These are phyloP conservation scores for Fusarium nanum DNA, from an alignment of 2,329 filamentous ascomycete species.

Conservation along the genomic window DNA sequence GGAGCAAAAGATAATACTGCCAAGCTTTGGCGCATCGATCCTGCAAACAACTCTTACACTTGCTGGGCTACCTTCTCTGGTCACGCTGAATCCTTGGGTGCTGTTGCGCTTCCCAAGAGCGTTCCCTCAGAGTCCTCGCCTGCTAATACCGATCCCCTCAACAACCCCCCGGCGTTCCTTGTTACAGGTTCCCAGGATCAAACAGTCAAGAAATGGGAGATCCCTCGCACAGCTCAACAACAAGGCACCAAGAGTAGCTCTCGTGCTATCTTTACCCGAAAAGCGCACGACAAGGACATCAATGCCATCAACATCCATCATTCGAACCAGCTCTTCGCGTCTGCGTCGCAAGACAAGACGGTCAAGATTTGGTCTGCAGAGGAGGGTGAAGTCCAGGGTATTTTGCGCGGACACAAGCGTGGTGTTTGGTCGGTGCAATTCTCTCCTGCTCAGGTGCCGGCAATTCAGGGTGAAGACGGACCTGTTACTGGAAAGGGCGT, in stretches of 20 bases:
- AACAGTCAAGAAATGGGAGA: conserved; percentile 94
- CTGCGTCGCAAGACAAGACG: conserved; percentile 94
- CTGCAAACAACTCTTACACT: conserved; percentile 76
- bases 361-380: conserved; percentile 96
- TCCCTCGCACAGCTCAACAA: conserved; percentile 66
- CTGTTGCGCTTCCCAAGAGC: conserved; percentile 82
- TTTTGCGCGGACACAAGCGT: conserved; percentile 90
- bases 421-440: conserved; percentile 98
- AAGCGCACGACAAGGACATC: conserved; percentile 98
- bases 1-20: conserved; percentile 98
- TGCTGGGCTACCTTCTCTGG: conserved; percentile 88
- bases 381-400: conserved; percentile 89
- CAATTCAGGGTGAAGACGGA: conserved; percentile 77
- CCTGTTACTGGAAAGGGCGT: conserved; percentile 82
- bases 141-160: conserved; percentile 78
- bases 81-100: conserved; percentile 93
- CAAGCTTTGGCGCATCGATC: conserved; percentile 88
- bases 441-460: conserved; percentile 80
- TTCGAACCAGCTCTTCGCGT: conserved; percentile 84
- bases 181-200: conserved; percentile 95
- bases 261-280: conserved; percentile 84
- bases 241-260: conserved; percentile 63
- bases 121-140: conserved; percentile 75
- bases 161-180: conserved; percentile 83
- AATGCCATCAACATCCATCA: conserved; percentile 90